phyloP scores from a whole-genome alignment of 2,329 filamentous ascomycete species.

The Fusarium mexicanum region DNA sequence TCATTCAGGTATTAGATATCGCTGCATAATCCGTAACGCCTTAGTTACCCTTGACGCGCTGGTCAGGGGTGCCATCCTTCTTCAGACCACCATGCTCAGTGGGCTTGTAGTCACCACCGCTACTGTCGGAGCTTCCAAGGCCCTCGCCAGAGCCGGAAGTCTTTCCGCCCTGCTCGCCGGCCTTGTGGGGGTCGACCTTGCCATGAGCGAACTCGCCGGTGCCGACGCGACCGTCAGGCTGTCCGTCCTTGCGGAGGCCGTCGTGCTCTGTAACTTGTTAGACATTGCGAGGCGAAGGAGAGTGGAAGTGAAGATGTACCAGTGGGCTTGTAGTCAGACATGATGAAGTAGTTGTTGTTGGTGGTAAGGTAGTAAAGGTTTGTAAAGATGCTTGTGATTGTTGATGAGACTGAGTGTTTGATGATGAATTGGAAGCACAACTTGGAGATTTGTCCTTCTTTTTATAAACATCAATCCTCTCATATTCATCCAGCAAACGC shows the following conservation, averaged over 20 bases:
- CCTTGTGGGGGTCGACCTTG: slow-evolving; percentile 36
- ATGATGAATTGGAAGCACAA: background rate
- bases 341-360: background rate
- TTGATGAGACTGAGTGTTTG: background rate
- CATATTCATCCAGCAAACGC: background rate
- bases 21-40: background rate
- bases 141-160: slow-evolving; percentile 6
- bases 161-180: slow-evolving; percentile 33
- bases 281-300: rapidly evolving
- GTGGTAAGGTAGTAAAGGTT: background rate
- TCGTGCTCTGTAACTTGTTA: slow-evolving; percentile 25
- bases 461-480: background rate
- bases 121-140: slow-evolving; percentile 1
- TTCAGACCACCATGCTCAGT: slow-evolving; percentile 25
- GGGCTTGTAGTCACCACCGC: slow-evolving; percentile 23
- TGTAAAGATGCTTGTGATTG: background rate
- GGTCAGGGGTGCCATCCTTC: slow-evolving; percentile 26
- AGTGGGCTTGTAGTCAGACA: slow-evolving; percentile 32
- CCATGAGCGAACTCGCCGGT: slow-evolving; percentile 39
- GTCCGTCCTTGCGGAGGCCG: slow-evolving; percentile 37
- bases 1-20: background rate
- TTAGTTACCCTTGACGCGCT: slow-evolving; percentile 24
- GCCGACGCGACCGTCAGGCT: slow-evolving; percentile 35
- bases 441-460: background rate
- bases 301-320: background rate